Percentiles rank a stretch among this genome's conserved stretches.
These are phyloP conservation scores for Colletotrichum viniferum DNA, from an alignment of 2,329 filamentous ascomycete species.

Conservation along the genomic window DNA sequence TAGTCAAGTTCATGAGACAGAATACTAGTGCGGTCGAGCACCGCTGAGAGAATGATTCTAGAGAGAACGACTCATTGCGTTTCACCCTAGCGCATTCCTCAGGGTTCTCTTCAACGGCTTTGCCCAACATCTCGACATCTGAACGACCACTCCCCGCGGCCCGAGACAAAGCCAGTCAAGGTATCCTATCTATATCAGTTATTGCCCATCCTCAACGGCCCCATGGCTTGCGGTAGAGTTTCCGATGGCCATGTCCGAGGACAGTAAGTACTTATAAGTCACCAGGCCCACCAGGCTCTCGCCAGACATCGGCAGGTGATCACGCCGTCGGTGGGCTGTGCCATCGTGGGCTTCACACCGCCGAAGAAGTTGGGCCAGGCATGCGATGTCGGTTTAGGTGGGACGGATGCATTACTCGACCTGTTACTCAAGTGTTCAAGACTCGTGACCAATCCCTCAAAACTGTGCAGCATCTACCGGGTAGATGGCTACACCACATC, in stretches of 20 bases:
- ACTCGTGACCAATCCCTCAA: not conserved
- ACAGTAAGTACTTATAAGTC: not conserved
- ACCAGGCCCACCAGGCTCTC: constrained; percentile 1
- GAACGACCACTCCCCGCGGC: not conserved
- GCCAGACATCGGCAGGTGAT: constrained; percentile 9
- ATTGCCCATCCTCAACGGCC: not conserved
- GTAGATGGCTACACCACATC: not conserved
- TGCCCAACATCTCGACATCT: not conserved
- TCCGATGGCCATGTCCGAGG: not conserved
- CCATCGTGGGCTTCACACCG: constrained; percentile 6
- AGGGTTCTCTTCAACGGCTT: not conserved
- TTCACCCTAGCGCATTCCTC: constrained; percentile 16
- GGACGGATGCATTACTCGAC: not conserved
- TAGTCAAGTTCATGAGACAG: not conserved
- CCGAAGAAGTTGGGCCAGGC: not conserved
- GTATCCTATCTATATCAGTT: not conserved
- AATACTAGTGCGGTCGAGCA: not conserved
- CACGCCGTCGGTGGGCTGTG: constrained; percentile 2
- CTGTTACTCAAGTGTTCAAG: not conserved
- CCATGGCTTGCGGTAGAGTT: not conserved
- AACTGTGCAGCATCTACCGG: not conserved
- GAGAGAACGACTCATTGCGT: constrained; percentile 9
- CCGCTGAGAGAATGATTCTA: not conserved
- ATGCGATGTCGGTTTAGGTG: not conserved
- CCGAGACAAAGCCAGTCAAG: not conserved